phyloP scores from a whole-genome alignment of 164 flowering plant species.

The Annona cherimola region DNA sequence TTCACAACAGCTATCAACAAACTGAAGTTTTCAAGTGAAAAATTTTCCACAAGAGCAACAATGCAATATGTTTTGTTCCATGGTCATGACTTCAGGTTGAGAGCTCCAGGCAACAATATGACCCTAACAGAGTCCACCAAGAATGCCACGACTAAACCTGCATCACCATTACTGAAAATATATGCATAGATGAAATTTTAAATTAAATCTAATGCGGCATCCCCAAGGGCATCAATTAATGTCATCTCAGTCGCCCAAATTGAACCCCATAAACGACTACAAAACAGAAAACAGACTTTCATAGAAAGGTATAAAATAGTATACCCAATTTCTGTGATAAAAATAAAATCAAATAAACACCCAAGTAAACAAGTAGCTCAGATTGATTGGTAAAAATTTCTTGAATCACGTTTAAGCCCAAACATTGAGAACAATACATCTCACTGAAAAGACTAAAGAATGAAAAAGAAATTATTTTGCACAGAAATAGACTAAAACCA shows the following conservation, averaged over 20 bases:
- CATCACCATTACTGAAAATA: neutral
- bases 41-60: neutral
- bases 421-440: neutral
- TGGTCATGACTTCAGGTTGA: neutral
- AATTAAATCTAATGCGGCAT: neutral
- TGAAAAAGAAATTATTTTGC: neutral
- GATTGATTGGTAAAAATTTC: neutral
- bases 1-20: no score
- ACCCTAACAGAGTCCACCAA: neutral
- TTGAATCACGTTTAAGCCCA: neutral
- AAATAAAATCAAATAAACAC: neutral
- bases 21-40: neutral
- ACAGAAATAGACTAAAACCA: neutral
- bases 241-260: neutral
- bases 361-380: neutral
- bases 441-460: neutral
- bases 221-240: neutral
- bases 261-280: no score
- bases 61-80: neutral
- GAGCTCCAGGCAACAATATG: neutral
- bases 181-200: neutral
- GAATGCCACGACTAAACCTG: neutral
- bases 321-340: neutral
- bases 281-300: neutral
- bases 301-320: neutral